Evolutionary conservation across 768 basidiomycete species (phyloP).

Genomic region (Porphyrellus cyaneotinctus): DNA sequence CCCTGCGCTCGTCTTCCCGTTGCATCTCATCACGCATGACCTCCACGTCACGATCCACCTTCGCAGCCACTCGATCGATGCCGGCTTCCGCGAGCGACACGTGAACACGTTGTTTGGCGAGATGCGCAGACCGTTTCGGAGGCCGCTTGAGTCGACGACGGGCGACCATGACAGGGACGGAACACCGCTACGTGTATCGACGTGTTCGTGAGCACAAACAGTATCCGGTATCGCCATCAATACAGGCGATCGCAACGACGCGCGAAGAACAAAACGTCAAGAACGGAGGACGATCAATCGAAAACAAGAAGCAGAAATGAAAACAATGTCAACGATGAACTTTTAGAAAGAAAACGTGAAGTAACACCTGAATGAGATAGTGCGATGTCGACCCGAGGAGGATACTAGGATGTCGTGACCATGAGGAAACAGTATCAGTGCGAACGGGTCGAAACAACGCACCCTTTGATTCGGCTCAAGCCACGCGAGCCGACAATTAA

Average conservation of each 20-base stretch:
- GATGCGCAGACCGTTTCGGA: conserved; percentile 73
- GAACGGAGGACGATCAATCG: neutral
- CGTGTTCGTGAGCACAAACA: neutral
- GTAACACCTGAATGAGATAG: conserved; percentile 76
- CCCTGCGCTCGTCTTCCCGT: conserved; percentile 50
- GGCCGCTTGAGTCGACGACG: conserved; percentile 88
- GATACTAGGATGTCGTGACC: conserved; percentile 48
- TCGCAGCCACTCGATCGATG: conserved; percentile 82
- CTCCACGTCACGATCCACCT: conserved; percentile 83
- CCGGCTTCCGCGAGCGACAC: conserved; percentile 82
- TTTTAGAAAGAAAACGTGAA: neutral
- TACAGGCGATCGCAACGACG: neutral
- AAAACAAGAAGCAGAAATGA: neutral
- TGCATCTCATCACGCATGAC: conserved; percentile 75
- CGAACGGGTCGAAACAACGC: conserved; percentile 17
- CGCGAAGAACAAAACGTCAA: neutral
- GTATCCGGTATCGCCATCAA: neutral
- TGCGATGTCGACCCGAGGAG: conserved; percentile 93
- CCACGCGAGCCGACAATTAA: conserved; percentile 95
- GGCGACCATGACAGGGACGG: conserved; percentile 95
- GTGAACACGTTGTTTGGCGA: conserved; percentile 74
- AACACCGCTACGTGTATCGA: conserved; percentile 61
- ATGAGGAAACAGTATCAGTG: neutral
- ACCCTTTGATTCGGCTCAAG: conserved; percentile 84
- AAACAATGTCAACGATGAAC: neutral